These are phyloP conservation scores for Phaeosphaeriaceae sp. DNA, from an alignment of 2,329 filamentous ascomycete genomes.

Conservation along the genomic window DNA sequence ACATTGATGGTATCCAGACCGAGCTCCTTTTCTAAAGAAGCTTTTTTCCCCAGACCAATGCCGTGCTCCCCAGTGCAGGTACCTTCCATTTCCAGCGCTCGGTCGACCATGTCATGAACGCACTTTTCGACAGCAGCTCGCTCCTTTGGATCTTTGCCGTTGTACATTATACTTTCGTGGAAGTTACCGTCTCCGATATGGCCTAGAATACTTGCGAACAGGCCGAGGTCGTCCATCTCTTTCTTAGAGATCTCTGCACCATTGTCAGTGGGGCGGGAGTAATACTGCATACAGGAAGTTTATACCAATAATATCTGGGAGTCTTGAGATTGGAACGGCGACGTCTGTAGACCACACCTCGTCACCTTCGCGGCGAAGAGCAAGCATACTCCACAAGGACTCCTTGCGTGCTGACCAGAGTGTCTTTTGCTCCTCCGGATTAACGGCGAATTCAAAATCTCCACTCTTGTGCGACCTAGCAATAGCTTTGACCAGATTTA, in stretches of 20 bases:
- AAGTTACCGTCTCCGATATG: slow-evolving; percentile 96
- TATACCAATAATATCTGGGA: slow-evolving; percentile 67
- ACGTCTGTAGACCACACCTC: slow-evolving; percentile 69
- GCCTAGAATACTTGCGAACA: slow-evolving; percentile 87
- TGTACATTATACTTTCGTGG: slow-evolving; percentile 90
- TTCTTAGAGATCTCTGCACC: slow-evolving; percentile 80
- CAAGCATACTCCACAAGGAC: slow-evolving; percentile 66
- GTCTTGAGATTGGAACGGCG: slow-evolving; percentile 64
- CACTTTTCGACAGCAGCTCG: slow-evolving; percentile 77
- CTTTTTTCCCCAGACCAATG: slow-evolving; percentile 85
- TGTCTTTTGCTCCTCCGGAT: slow-evolving; percentile 60
- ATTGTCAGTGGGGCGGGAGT: slow-evolving; percentile 13
- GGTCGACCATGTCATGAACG: slow-evolving; percentile 87
- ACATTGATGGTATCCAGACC: slow-evolving; percentile 80
- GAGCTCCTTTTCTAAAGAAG: slow-evolving; percentile 77
- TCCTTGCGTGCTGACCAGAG: slow-evolving; percentile 68
- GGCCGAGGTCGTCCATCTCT: slow-evolving; percentile 82
- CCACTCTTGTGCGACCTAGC: slow-evolving; percentile 65
- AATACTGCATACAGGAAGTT: not conserved
- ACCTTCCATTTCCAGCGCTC: slow-evolving; percentile 92
- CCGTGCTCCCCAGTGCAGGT: slow-evolving; percentile 91
- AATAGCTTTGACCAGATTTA: slow-evolving; percentile 71
- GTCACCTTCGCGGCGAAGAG: slow-evolving; percentile 60
- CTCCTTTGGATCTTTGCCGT: slow-evolving; percentile 71
- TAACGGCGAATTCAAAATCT: slow-evolving; percentile 62